phyloP scores from a whole-genome alignment of 2,329 filamentous ascomycete species.

The Aspergillus sp. region DNA sequence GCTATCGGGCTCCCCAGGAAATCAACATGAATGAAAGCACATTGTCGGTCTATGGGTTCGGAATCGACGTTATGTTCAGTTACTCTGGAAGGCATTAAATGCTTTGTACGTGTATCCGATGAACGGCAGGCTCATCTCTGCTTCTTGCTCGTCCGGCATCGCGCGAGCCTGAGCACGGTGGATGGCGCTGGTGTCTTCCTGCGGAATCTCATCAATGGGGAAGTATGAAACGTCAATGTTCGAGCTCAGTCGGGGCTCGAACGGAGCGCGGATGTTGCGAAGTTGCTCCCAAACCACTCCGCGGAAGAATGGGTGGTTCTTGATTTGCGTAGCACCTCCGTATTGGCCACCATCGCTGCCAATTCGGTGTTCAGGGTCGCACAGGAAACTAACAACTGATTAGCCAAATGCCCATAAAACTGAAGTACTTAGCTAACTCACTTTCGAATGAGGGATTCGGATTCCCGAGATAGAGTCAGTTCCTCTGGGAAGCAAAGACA shows the following conservation, averaged over 20 bases:
- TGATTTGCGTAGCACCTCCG: constrained; percentile 83
- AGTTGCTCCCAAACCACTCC: constrained; percentile 92
- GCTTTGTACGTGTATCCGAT: constrained; percentile 98
- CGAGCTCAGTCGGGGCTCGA: constrained; percentile 86
- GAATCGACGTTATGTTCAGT: constrained; percentile 18
- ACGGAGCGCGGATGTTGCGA: constrained; percentile 86
- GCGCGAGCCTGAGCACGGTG: constrained; percentile 75
- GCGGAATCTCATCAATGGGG: constrained; percentile 96
- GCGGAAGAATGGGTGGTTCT: constrained; percentile 89
- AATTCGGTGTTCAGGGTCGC: constrained; percentile 85
- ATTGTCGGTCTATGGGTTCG: constrained; percentile 11
- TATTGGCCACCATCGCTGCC: constrained; percentile 54
- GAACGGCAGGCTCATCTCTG: constrained; percentile 92
- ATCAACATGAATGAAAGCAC: constrained; percentile 3
- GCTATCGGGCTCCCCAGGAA: constrained; percentile 17
- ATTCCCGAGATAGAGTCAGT: constrained; percentile 76
- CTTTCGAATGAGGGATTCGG: constrained; percentile 87
- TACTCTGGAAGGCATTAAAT: constrained; percentile 60
- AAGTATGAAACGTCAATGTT: constrained; percentile 98
- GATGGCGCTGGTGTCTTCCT: constrained; percentile 84
- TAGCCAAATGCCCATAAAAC: constrained; percentile 12
- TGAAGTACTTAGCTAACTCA: constrained; percentile 38
- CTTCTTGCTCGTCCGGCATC: constrained; percentile 66
- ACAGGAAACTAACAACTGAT: constrained; percentile 62
- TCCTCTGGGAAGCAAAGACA: constrained; percentile 96